Percentiles rank a stretch among this genome's conserved stretches.
phyloP scores from a whole-genome alignment of 2,329 filamentous ascomycete species.

The Aspergillus ustus region DNA sequence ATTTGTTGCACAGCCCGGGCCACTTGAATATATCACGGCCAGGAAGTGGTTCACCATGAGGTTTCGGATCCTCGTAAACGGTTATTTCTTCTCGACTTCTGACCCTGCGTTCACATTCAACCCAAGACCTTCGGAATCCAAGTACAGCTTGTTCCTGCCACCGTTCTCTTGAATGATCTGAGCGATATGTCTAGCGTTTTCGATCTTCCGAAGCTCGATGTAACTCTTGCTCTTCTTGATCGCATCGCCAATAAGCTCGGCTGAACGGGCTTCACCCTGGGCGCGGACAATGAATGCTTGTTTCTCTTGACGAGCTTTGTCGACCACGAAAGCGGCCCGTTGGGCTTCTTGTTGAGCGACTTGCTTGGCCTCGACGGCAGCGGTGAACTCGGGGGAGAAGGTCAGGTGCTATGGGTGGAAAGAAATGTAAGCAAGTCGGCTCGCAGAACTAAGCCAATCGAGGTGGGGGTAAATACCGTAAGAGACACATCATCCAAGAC shows the following conservation, averaged over 20 bases:
- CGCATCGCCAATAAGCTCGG: conserved; percentile 95
- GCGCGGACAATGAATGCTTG: conserved; percentile 98
- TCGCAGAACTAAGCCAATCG: not conserved
- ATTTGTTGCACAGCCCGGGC: conserved; percentile 27
- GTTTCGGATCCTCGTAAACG: conserved; percentile 2
- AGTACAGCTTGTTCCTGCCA: conserved; percentile 89
- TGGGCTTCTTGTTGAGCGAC: conserved; percentile 89
- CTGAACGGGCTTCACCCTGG: conserved; percentile 97
- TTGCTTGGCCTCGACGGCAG: conserved; percentile 71
- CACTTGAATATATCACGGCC: not conserved
- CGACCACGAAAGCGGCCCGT: conserved; percentile 93
- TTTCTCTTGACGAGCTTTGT: conserved; percentile 99
- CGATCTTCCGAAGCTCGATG: conserved; percentile 95
- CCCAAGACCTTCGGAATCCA: conserved; percentile 88
- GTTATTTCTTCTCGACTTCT: conserved; percentile 38
- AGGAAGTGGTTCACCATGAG: not conserved
- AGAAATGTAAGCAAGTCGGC: conserved; percentile 8
- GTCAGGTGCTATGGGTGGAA: conserved; percentile 60
- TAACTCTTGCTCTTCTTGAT: conserved; percentile 99
- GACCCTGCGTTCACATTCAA: conserved; percentile 71
- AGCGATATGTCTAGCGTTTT: conserved; percentile 93
- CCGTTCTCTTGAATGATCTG: conserved; percentile 81
- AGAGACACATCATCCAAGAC: conserved; percentile 95
- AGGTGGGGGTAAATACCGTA: conserved; percentile 65
- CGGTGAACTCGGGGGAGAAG: conserved; percentile 72